Percentiles rank a stretch among this genome's conserved stretches.
Evolutionary conservation across 2,329 filamentous ascomycete genomes (phyloP).

Genomic region (Phialophora tarda): DNA sequence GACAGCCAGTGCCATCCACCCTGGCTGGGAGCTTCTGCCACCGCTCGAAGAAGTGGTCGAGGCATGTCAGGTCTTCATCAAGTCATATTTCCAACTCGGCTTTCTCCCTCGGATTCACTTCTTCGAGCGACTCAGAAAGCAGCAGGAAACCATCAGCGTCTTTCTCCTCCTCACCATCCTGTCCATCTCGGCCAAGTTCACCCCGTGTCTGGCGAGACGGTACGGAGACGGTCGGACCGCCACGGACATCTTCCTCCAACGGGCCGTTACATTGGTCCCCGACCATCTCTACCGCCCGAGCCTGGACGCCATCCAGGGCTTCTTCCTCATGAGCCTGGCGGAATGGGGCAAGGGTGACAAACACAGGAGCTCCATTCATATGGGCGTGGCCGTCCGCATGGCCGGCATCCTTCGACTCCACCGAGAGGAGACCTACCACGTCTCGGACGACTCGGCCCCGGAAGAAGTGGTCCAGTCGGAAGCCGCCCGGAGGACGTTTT

Average conservation of each 20-base stretch:
- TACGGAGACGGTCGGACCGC: conserved; percentile 17
- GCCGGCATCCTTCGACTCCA: conserved; percentile 46
- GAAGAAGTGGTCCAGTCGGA: conserved; percentile 46
- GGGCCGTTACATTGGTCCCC: not conserved
- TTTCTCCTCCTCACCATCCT: conserved; percentile 25
- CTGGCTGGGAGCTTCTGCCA: conserved; percentile 6
- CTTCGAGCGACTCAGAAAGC: conserved; percentile 18
- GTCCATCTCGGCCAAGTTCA: conserved; percentile 23
- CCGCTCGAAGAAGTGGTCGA: conserved; percentile 26
- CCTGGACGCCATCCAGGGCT: conserved; percentile 18
- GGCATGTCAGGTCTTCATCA: conserved; percentile 20
- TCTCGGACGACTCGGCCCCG: conserved; percentile 38
- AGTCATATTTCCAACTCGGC: conserved; percentile 26
- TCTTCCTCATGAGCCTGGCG: conserved; percentile 25
- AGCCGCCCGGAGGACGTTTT: conserved; percentile 47
- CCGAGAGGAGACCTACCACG: conserved; percentile 47
- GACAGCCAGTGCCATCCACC: not conserved
- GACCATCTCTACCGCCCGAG: conserved; percentile 21
- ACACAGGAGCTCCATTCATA: conserved; percentile 48
- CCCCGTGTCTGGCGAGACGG: conserved; percentile 11
- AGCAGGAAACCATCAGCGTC: conserved; percentile 10
- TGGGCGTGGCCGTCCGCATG: conserved; percentile 49
- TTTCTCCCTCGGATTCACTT: conserved; percentile 46
- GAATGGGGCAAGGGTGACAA: conserved; percentile 47
- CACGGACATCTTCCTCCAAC: conserved; percentile 18